A percentile compares a stretch with the other conserved stretches of the same genome.
These are phyloP conservation scores for Andrographis paniculata DNA, from an alignment of 305 asterid species.

Conservation along the genomic window DNA sequence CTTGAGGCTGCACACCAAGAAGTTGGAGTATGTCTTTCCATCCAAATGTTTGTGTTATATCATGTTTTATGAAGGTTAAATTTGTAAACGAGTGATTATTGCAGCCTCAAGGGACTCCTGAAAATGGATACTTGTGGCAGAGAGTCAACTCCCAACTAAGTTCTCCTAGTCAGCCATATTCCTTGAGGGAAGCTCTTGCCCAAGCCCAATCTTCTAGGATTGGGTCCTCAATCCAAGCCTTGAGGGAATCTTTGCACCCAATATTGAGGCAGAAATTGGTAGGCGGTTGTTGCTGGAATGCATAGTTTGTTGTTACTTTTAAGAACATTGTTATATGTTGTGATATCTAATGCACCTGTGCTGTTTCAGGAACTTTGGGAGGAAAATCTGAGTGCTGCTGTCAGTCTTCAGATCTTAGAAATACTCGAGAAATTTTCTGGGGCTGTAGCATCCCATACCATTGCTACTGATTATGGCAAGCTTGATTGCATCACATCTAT, in stretches of 20 bases:
- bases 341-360: conserved; percentile 16
- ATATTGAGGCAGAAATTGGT: conserved; percentile 96
- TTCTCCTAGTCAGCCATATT: conserved; percentile 98
- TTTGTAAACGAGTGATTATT: conserved; percentile 24
- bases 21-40: conserved; percentile 67
- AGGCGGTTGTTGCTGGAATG: conserved; percentile 10
- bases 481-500: conserved; percentile 92
- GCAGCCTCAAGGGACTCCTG: conserved; percentile 98
- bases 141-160: conserved; percentile 94
- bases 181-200: conserved; percentile 96
- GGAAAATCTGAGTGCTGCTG: conserved; percentile 94
- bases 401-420: conserved; percentile 91
- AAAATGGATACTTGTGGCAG: conserved; percentile 97
- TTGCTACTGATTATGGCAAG: conserved; percentile 96
- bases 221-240: conserved; percentile 90
- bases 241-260: conserved; percentile 96
- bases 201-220: conserved; percentile 98
- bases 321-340: conserved; percentile 11
- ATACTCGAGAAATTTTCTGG: conserved; percentile 72
- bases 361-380: conserved; percentile 95
- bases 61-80: conserved; percentile 16
- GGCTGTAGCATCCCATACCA: conserved; percentile 69
- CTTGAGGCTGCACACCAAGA: conserved; percentile 95
- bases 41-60: conserved; percentile 6
- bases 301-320: not conserved